These are phyloP conservation scores for Cladophialophora psammophila DNA, from an alignment of 2,329 filamentous ascomycete species.

Conservation along the genomic window DNA sequence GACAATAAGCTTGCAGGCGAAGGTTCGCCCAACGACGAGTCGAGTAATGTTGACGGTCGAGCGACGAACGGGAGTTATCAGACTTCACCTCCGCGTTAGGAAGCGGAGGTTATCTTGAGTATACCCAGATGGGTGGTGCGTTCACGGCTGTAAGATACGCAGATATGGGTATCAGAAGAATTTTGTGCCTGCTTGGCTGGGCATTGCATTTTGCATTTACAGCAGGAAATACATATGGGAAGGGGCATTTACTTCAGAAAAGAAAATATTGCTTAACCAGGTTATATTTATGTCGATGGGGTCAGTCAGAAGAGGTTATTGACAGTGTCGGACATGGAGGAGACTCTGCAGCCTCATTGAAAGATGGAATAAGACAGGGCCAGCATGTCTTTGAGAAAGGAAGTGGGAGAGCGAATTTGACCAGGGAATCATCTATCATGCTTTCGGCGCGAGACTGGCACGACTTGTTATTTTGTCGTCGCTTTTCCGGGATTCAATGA, in stretches of 20 bases:
- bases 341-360: neutral
- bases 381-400: neutral
- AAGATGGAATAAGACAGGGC: neutral
- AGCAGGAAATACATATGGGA: neutral
- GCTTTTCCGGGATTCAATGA: neutral
- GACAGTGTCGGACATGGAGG: neutral
- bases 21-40: slow-evolving; percentile 39
- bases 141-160: slow-evolving; percentile 7
- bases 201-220: neutral
- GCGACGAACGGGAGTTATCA: slow-evolving; percentile 39
- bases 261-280: slow-evolving; percentile 5
- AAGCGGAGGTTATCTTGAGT: slow-evolving; percentile 3
- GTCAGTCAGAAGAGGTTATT: neutral
- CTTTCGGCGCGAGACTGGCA: neutral
- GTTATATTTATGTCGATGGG: neutral
- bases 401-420: neutral
- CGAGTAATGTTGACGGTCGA: slow-evolving; percentile 37
- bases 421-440: neutral
- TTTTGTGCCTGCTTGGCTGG: neutral
- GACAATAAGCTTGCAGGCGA: slow-evolving; percentile 41
- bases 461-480: neutral
- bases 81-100: slow-evolving; percentile 38
- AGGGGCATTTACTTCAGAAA: neutral
- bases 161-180: neutral
- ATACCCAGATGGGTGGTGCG: neutral